Base-by-base conservation (phyloP, 2,329 filamentous ascomycete species). In the Alternaria consortialis region DNA sequence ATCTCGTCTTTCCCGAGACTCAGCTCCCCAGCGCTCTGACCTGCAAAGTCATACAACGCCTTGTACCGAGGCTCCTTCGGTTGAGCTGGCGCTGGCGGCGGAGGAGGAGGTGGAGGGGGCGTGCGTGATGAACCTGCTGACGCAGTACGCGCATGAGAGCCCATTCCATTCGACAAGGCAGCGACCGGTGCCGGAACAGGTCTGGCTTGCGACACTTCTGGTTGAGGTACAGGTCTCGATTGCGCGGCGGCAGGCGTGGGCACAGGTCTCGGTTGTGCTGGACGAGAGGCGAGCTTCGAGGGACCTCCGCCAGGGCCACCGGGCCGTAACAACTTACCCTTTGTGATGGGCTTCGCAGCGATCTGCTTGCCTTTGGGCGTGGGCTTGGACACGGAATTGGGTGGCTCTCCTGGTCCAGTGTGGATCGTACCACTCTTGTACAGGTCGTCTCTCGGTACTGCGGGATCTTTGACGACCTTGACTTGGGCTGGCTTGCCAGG, bases 341-440 rank as follows among this genome's bases (percentile, higher is more conserved):
- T 91, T 2, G 93, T 97, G 72, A 99, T 97, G 2, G 95, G 94
- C 70, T 94, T 91, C 13, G 92, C 91, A 40, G 94, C 89, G 23
- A 97, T 86, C 42, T 92, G 91, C 78, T 94, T 97, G 63, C 89
- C 90, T 77, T 92, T 93, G 1, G 95, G 95, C 53, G 93, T 97
- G 2, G 93, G 92, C 68, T 86, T 89, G 6, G 94, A 97, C 7
- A 88, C 84, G 0, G 94, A 97, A 75, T 87, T 94, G 9, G 94
- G 86, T 25, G 93, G 86, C 79, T 98, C 92, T 66, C 95, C 95
- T 43, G 86, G 88, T 44, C 89, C 90, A 0, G 94, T 97, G 77
- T 97, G 95, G 55, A 99, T 89, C 15, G 90, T 90, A 61, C 92
- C 90, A 77, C 93, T 97, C 86, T 99, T 99, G 84, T 99, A 99